phyloP scores from a whole-genome alignment of 2,329 filamentous ascomycete species.

The Magnaporthiopsis rhizophila region DNA sequence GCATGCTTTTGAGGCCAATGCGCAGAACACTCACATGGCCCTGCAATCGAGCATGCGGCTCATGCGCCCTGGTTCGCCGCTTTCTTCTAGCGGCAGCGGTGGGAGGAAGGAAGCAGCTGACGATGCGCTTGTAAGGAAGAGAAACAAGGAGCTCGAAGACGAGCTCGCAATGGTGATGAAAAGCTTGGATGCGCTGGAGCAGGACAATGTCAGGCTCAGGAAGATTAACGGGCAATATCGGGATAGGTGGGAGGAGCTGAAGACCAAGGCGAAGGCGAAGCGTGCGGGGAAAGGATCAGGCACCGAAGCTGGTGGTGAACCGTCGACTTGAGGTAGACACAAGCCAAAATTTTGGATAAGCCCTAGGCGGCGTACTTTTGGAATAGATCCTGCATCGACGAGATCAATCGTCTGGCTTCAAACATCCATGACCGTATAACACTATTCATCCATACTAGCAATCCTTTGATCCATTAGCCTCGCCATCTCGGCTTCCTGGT shows the following conservation, averaged over 20 bases:
- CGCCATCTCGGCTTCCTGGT: slow-evolving; percentile 38
- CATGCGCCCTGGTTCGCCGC: slow-evolving; percentile 48
- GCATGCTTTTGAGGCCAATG: slow-evolving; percentile 88
- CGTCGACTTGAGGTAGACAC: neutral
- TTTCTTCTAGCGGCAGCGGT: slow-evolving; percentile 20
- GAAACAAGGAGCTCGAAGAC: slow-evolving; percentile 60
- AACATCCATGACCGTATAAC: neutral
- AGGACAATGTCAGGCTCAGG: slow-evolving; percentile 46
- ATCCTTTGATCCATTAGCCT: slow-evolving; percentile 4
- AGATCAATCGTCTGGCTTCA: neutral
- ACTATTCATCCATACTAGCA: slow-evolving; percentile 6
- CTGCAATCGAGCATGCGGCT: slow-evolving; percentile 75
- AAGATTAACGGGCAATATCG: slow-evolving; percentile 50
- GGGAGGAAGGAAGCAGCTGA: slow-evolving; percentile 26
- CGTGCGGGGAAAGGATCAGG: slow-evolving; percentile 31
- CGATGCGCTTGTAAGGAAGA: slow-evolving; percentile 32
- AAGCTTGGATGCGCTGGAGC: slow-evolving; percentile 60
- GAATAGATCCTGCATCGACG: neutral
- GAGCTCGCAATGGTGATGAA: slow-evolving; percentile 48
- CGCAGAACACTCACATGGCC: slow-evolving; percentile 78
- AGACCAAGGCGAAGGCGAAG: slow-evolving; percentile 52
- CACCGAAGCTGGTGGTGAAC: neutral
- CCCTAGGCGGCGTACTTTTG: neutral
- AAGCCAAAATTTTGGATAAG: neutral
- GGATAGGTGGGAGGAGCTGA: slow-evolving; percentile 54